Base-by-base conservation (phyloP, 108 stramenopile genomes). In the Pseudonitzschia multistriata region DNA sequence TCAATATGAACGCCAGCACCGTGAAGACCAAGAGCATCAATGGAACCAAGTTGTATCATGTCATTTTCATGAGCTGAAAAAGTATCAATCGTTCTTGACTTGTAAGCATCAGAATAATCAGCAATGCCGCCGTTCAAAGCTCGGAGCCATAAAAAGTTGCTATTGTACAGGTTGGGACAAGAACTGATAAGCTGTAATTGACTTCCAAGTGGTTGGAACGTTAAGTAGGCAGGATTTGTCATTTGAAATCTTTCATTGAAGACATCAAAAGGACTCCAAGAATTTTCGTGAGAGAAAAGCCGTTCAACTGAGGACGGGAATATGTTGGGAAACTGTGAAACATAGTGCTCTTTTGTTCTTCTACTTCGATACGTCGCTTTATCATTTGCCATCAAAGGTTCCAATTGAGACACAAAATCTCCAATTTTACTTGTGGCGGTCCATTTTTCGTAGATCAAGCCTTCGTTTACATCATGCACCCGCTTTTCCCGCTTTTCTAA, bases 51-150 rank as follows among this genome's bases (percentile, higher is more conserved):
- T 47, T 71, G 28, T 13, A 49, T 28, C 29, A 62, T 62, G 8
- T 35, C 30, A 25, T 28, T 67, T 36, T 72, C 67, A 4, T 24
- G 22, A 5, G 30, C 34, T 1, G 24, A 28, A 24, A 70, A 49
- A 24, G 49, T 34, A 50, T 73, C 68, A 22, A 35, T 66, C 14
- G 70, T 31, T 19, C 63, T 74, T 28, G 85, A 71, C 17, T 55
- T 54, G 59, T 84, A 86, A 22, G 45, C 42, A n/a, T 82, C 68
- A 28, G 76, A 74, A 56, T 93, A 93, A 39, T 93, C 89, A 14
- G 85, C 7, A n/a, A 67, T 64, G 28, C 87, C 83, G 62, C 92
- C 92, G 69, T 90, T 74, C 48, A 90, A 74, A 24, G 92, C 88
- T 48, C 66, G 78, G 13, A 85, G 54, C 87, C 88, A 93, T 10